Base-by-base conservation (phyloP, 352 stramenopile species). In the Phytopythium oedochilum region DNA sequence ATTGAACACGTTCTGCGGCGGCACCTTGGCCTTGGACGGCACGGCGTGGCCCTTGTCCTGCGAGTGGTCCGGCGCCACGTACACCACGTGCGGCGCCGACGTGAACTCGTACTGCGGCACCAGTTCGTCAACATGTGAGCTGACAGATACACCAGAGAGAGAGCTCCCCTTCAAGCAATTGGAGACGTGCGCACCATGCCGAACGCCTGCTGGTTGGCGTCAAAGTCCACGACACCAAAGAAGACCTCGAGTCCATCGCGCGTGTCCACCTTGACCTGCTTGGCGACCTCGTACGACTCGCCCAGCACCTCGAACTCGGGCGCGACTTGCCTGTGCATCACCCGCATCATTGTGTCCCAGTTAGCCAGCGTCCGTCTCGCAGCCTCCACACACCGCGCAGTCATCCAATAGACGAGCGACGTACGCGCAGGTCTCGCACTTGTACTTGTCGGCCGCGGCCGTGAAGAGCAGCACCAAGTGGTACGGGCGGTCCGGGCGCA, bases 401-500 rank as follows among this genome's bases (percentile, higher is more conserved):
- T n/a, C n/a, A n/a, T n/a, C n/a, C n/a, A n/a, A n/a, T n/a, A n/a
- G n/a, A n/a, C n/a, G n/a, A n/a, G n/a, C n/a, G n/a, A 85, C 73
- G 42, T 74, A 88, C 65, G 80, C 67, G 65, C 84, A 94, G 28
- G 71, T 73, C 31, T 89, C 84, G 54, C 84, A 94, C 32, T 72
- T 76, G 62, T 83, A 90, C 59, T 92, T 90, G 51, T 83, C 75
- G 15, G 68, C 71, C 9, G 73, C 69, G n/a, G 80, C 78, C 42
- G 84, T 94, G 66, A 89, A 88, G 36, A 94, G 61, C 42, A 92
- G 57, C 53, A 94, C 66, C 25, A 92, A 43, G 54, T 94, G 84
- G 66, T 92, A 94, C 45, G 84, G 84, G 29, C 84, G 82, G 46
- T 92, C 81, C 0, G 84, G 74, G 2, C 78, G 78, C 50, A 77